A percentile compares a stretch with the other conserved stretches of the same genome.
phyloP scores from a whole-genome alignment of 139 green algal species.

The Closterium sp. region DNA sequence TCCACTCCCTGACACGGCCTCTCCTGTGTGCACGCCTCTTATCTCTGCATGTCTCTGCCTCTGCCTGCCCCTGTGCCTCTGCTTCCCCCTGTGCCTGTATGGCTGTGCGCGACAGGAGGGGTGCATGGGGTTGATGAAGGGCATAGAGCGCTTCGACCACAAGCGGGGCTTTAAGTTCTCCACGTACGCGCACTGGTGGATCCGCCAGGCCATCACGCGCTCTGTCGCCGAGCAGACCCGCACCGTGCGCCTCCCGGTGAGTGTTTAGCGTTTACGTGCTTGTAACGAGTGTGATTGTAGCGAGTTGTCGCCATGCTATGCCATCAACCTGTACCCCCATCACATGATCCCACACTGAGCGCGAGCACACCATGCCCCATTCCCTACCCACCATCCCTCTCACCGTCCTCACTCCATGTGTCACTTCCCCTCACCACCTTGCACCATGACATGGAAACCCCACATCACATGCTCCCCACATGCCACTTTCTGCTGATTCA shows the following conservation, averaged over 20 bases:
- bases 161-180: constrained; percentile 75
- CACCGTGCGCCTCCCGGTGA: constrained; percentile 69
- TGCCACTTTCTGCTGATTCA: too few species aligned
- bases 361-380: too few species aligned
- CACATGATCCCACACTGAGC: neutral
- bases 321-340: neutral
- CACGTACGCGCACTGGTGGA: constrained; percentile 88
- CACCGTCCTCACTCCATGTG: too few species aligned
- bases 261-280: neutral
- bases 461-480: too few species aligned
- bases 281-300: neutral
- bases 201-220: constrained; percentile 74
- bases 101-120: constrained; percentile 34
- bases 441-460: too few species aligned
- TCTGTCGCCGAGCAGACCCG: constrained; percentile 69
- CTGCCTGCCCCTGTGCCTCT: neutral
- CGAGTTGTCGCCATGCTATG: neutral
- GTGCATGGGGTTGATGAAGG: constrained; percentile 57
- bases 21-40: neutral
- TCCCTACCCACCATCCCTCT: too few species aligned
- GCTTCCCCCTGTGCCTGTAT: neutral
- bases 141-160: constrained; percentile 74
- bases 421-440: too few species aligned
- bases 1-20: neutral
- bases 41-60: neutral